Conservation (phyloP, 257 asterid genomes). For the Rauvolfia tetraphylla region DNA sequence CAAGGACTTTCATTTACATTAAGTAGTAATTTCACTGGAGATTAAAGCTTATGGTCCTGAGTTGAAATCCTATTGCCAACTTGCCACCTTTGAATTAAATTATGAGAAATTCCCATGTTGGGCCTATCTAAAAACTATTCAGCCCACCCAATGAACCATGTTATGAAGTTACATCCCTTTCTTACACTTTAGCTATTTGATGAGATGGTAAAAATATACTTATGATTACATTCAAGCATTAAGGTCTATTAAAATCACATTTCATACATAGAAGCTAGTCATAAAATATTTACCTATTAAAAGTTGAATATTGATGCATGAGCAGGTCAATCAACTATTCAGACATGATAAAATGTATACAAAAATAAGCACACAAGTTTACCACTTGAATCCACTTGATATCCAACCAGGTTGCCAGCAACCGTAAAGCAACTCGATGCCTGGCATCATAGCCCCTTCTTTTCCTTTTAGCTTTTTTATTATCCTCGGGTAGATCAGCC, state of each 20-base stretch:
- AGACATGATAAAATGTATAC: neutral
- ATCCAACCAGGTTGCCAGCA: conserved; percentile 83
- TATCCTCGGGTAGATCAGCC: conserved; percentile 49
- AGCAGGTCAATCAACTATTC: neutral
- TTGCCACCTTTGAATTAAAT: too few relatives aligned
- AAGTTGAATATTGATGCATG: neutral
- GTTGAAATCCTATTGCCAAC: too few relatives aligned
- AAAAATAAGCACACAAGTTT: conserved; percentile 9
- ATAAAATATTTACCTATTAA: neutral
- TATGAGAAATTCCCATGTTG: too few relatives aligned
- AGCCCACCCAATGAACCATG: neutral
- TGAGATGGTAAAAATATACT: neutral
- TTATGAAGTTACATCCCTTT: neutral
- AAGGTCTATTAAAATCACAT: neutral
- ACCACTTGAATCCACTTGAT: conserved; percentile 83
- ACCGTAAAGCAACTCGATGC: conserved; percentile 76
- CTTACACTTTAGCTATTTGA: neutral
- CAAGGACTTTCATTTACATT: too few relatives aligned
- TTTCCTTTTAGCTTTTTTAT: conserved; percentile 37
- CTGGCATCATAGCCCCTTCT: conserved; percentile 85
- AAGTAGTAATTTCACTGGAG: too few relatives aligned
- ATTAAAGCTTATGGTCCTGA: too few relatives aligned
- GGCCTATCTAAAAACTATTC: neutral
- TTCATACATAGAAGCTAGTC: neutral
- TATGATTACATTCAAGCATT: neutral